These are phyloP conservation scores for Paradendryphiella salina DNA, from an alignment of 2,329 filamentous ascomycete species.

Conservation along the genomic window DNA sequence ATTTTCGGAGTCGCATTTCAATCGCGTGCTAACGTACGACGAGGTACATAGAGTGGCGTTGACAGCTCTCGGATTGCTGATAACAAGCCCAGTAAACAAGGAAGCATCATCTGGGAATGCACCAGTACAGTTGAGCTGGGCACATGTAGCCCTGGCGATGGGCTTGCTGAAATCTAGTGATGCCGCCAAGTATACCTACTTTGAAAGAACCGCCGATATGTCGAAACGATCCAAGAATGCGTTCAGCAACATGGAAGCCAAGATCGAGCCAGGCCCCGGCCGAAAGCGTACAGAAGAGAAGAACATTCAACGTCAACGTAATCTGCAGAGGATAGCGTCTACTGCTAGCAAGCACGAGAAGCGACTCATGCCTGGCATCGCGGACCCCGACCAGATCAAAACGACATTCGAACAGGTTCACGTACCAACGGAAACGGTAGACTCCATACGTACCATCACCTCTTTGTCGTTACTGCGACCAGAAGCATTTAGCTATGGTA, in stretches of 20 bases:
- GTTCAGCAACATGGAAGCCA: conserved; percentile 5
- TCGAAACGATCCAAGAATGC: conserved; percentile 12
- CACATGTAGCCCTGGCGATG: conserved; percentile 50
- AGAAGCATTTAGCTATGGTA: conserved; percentile 94
- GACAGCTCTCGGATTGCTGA: conserved; percentile 54
- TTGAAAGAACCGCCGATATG: conserved; percentile 18
- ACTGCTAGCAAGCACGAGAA: conserved; percentile 73
- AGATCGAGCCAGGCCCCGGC: conserved; percentile 3
- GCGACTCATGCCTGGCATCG: conserved; percentile 76
- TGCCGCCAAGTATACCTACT: conserved; percentile 50
- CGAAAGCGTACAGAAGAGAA: conserved; percentile 19
- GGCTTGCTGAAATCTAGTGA: conserved; percentile 53
- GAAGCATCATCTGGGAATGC: conserved; percentile 1
- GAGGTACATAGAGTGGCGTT: conserved; percentile 64
- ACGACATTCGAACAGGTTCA: conserved; percentile 89
- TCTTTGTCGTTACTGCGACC: conserved; percentile 83
- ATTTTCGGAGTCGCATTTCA: conserved; percentile 41
- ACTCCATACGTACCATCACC: conserved; percentile 85
- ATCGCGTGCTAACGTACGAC: conserved; percentile 61
- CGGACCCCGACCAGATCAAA: conserved; percentile 78
- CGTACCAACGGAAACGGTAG: conserved; percentile 77
- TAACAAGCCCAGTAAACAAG: conserved; percentile 21
- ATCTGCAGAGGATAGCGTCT: conserved; percentile 51
- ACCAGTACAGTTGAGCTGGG: conserved; percentile 40
- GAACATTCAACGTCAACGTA: conserved; percentile 52